Base-by-base conservation (phyloP, 1,284 basidiomycete species). In the Austroboletus niveus region DNA sequence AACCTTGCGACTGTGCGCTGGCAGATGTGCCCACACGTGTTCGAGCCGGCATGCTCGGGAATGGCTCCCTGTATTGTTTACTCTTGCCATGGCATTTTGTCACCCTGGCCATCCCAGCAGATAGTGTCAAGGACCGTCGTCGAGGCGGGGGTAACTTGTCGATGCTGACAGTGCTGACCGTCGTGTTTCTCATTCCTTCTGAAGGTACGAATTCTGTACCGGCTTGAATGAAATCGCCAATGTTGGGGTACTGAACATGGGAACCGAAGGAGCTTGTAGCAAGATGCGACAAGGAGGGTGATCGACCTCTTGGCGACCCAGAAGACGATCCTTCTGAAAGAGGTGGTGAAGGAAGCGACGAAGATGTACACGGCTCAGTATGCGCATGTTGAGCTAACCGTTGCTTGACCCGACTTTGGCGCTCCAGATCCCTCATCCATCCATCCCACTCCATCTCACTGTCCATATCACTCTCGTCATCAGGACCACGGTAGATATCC, bases 391-490 rank as follows among this genome's bases (percentile, higher is more conserved):
- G 46, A 12, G 41, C 53, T 35, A 44, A 45, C 42, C 31, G 48
- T 12, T 52, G 52, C 39, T 54, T 54, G 30, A 58, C 54, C 27
- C 58, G 60, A 20, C 58, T 60, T 58, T 79, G 78, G 7, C 79
- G 72, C 36, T 72, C 67, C 30, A 82, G 57, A 60, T 81, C 82
- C 9, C 71, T 72, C 60, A 72, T 69, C 82, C 82, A 84, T 6
- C 74, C 75, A 7, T 80, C 73, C 82, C 82, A 84, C 55, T 84
- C 82, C n/a, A 72, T 68, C 58, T 83, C 82, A 55, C 79, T 77
- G 22, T 77, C 74, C 5, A 67, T 69, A 3, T 72, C 70, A n/a
- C 68, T 72, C 20, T 69, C 69, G 5, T 65, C 63, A 5, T 67
- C 71, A 3, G 61, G 60, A 30, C 56, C 57, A 55, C 51, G 20